Evolutionary conservation across 106 monocot genomes (phyloP), one percentile per base, ranked within the genome.

Genomic region (Dioscorea alata): DNA sequence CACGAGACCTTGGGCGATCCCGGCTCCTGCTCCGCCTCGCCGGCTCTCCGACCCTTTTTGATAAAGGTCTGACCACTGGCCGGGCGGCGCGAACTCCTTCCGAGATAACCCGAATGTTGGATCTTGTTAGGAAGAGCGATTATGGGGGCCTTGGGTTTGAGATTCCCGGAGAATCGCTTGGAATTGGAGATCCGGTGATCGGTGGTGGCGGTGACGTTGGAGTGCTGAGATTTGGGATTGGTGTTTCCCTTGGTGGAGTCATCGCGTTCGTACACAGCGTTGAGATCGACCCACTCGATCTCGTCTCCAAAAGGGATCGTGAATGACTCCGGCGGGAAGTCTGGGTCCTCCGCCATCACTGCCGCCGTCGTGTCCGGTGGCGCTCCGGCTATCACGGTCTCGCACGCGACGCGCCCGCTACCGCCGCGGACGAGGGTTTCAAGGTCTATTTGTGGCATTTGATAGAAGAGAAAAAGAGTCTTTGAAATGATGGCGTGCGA

Each of bases 1-100:
- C 86, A 90, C 52, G 90, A 90, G 0, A 90, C 90, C 73, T 90
- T 86, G 0, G 90, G 90, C 21, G 90, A 90, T 2, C 65, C 75
- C 31, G 90, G 90, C 35, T 90, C 83, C 25, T 48, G 69, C 60
- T 28, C 67, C 17, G 69, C 48, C 16, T 48, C 72, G 2, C 70
- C 60, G 2, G 31, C 5, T 1, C 6, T 42, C 42, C 42, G 42
- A 10, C 42, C 58, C 68, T 73, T 80, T 25, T 82, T 76, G 15
- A 79, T 83, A 58, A 83, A 83, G 63, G 80, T 73, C 53, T 58
- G 48, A 8, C 18, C 42, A n/a, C 57, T 51, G 51, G 78, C 61
- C 15, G 65, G 49, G 13, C 72, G 65, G 16, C 85, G 75, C 4
- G 51, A 16, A 69, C 79, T 68, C 42, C 64, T 65, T 25, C 79